These are phyloP conservation scores for Fistulinella prunicolor DNA, from an alignment of 768 basidiomycete genomes.

Conservation along the genomic window DNA sequence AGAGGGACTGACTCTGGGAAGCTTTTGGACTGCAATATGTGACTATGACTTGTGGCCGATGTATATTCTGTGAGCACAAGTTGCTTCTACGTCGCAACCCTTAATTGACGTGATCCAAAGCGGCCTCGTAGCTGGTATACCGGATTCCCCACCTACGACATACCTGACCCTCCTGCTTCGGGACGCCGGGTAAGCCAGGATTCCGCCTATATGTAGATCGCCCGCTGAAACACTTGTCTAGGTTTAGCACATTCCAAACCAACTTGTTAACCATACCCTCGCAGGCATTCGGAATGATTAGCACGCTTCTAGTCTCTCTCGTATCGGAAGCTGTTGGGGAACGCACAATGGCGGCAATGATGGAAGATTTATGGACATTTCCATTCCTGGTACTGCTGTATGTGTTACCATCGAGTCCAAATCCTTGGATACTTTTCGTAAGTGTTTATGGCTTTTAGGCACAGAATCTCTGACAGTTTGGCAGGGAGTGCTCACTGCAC, in stretches of 20 bases:
- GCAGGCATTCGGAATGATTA: slow-evolving; percentile 47
- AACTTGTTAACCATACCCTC: slow-evolving; percentile 62
- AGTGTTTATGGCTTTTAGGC: background rate
- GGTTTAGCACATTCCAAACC: no score
- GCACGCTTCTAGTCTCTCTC: slow-evolving; percentile 48
- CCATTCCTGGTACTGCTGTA: slow-evolving; percentile 60
- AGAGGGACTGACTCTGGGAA: slow-evolving; percentile 48
- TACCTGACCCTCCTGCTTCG: slow-evolving; percentile 61
- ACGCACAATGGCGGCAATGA: slow-evolving; percentile 51
- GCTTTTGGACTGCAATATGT: slow-evolving; percentile 51
- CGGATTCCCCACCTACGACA: slow-evolving; percentile 43
- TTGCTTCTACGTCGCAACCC: background rate
- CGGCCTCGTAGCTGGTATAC: slow-evolving; percentile 52
- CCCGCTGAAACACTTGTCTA: slow-evolving; percentile 34
- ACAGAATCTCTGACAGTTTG: no score
- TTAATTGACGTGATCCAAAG: slow-evolving; percentile 23
- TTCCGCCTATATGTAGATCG: background rate
- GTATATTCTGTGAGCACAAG: slow-evolving; percentile 43
- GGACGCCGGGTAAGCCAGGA: slow-evolving; percentile 41
- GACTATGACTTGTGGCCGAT: slow-evolving; percentile 70
- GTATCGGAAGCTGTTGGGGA: slow-evolving; percentile 53
- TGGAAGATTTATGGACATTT: slow-evolving; percentile 56
- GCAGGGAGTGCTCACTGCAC: slow-evolving; percentile 44
- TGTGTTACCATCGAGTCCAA: slow-evolving; percentile 44
- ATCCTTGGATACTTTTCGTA: no score